Evolutionary conservation across 1,284 basidiomycete genomes (phyloP), one percentile per base, ranked within the genome.

Genomic region (Grifola frondosa): DNA sequence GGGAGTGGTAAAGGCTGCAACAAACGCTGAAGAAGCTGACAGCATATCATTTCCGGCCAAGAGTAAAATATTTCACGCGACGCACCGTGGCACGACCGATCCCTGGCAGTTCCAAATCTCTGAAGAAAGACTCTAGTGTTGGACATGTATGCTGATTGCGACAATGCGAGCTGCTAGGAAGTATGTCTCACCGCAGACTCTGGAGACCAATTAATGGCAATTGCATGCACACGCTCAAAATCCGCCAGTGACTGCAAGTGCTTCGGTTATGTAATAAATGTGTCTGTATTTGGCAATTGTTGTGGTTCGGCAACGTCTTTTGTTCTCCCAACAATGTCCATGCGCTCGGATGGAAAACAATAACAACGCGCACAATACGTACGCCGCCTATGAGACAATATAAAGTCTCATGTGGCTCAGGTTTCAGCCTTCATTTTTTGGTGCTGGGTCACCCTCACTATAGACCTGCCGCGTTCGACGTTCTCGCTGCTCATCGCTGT

Each of bases 361-460:
- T 53, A 48, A 35, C 33, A 23, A 24, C 23, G 7, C 13, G 43
- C 48, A 53, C 51, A 53, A 53, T 53, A 41, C 33, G 38, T 34
- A 15, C 19, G 28, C 17, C n/a, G 22, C 33, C 17, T 45, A 40
- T 21, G 25, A 36, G 37, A 16, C 22, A n/a, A 16, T 40, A 40
- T 45, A 45, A 45, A 45, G 37, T 26, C 26, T 26, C n/a, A 19
- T 21, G 32, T 10, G 17, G 33, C 30, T 30, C 21, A 13, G 28
- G 30, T 23, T 42, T 34, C 22, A 37, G 28, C 38, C 33, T 44
- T 32, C 41, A 37, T 39, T 41, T 42, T 15, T 44, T 28, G 56
- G 56, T 58, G 56, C 56, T 53, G 56, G 56, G 48, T 44, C 56
- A 58, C 56, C 56, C 37, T 26, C 15, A 19, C 15, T 22, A n/a